Evolutionary conservation across 1,284 basidiomycete species (phyloP).

Genomic region (Amylostereum chailletii): DNA sequence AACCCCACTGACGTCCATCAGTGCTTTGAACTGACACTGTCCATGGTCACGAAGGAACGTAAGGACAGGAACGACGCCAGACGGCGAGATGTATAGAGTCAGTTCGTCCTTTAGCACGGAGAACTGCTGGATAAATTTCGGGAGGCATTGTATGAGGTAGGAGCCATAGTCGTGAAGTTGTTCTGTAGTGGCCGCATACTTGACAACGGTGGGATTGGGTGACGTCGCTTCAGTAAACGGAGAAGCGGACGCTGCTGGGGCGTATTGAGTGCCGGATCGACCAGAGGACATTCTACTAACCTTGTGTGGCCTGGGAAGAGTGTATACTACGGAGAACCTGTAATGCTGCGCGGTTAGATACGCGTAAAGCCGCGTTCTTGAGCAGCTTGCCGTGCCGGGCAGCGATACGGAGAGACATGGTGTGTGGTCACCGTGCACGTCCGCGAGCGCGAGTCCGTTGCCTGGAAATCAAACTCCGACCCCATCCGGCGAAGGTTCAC

Average conservation of each 20-base stretch:
- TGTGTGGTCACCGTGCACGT: conserved; percentile 15
- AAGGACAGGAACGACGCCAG: conserved; percentile 78
- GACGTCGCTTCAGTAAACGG: conserved; percentile 86
- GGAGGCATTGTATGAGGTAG: conserved; percentile 84
- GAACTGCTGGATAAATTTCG: conserved; percentile 95
- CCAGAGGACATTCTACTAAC: conserved; percentile 21
- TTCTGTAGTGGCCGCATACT: conserved; percentile 63
- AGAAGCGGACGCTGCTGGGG: conserved; percentile 47
- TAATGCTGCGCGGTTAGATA: conserved; percentile 16
- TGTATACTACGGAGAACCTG: conserved; percentile 26
- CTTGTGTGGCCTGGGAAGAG: conserved; percentile 39
- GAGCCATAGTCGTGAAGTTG: conserved; percentile 84
- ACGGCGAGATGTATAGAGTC: conserved; percentile 82
- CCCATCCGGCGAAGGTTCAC: conserved; percentile 1
- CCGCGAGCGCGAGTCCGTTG: conserved; percentile 3
- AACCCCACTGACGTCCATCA: conserved; percentile 92
- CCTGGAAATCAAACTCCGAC: conserved; percentile 16
- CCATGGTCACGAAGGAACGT: conserved; percentile 95
- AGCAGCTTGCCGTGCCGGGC: conserved; percentile 15
- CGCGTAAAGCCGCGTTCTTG: conserved; percentile 7
- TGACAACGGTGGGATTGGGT: conserved; percentile 70
- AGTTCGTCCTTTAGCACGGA: conserved; percentile 98
- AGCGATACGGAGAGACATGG: conserved; percentile 32
- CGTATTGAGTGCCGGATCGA: conserved; percentile 2
- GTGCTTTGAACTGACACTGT: conserved; percentile 89